These are phyloP conservation scores for Westerdykella ornata DNA, from an alignment of 2,329 filamentous ascomycete genomes.

Conservation along the genomic window DNA sequence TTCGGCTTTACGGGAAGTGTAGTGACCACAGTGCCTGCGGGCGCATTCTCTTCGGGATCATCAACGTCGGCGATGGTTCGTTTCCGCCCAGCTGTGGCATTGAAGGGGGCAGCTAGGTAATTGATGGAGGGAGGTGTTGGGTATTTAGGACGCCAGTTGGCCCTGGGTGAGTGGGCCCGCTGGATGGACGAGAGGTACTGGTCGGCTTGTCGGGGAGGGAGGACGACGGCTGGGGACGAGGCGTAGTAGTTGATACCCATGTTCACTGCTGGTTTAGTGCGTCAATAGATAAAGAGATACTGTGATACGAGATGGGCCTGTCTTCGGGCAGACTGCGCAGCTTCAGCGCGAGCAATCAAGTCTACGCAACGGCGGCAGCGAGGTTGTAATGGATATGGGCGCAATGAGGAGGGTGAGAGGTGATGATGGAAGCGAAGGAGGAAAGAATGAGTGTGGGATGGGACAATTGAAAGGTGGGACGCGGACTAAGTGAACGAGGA, in stretches of 20 bases:
- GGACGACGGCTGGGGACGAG: constrained; percentile 43
- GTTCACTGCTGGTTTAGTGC: constrained; percentile 38
- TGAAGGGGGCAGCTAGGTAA: constrained; percentile 38
- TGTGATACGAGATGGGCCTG: constrained; percentile 31
- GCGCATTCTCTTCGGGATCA: constrained; percentile 55
- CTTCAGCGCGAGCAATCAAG: constrained; percentile 19
- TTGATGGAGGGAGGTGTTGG: constrained; percentile 40
- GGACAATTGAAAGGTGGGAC: neutral
- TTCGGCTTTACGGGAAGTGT: constrained; percentile 50
- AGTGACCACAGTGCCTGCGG: constrained; percentile 45
- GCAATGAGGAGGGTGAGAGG: constrained; percentile 7
- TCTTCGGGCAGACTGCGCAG: constrained; percentile 22
- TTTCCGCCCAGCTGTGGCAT: constrained; percentile 58
- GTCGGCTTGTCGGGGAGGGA: constrained; percentile 39
- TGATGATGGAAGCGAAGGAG: constrained; percentile 10
- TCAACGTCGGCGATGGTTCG: constrained; percentile 72
- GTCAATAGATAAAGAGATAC: constrained; percentile 20
- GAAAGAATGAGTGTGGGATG: constrained; percentile 4
- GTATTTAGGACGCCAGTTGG: constrained; percentile 33
- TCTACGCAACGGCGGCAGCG: constrained; percentile 20
- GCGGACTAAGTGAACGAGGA: constrained; percentile 6
- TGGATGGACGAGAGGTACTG: constrained; percentile 32
- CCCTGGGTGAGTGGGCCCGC: constrained; percentile 28
- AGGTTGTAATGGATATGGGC: constrained; percentile 11
- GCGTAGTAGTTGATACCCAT: constrained; percentile 44